Evolutionary conservation across 495 filamentous ascomycete species (phyloP).

Genomic region (Podospora anserina): DNA sequence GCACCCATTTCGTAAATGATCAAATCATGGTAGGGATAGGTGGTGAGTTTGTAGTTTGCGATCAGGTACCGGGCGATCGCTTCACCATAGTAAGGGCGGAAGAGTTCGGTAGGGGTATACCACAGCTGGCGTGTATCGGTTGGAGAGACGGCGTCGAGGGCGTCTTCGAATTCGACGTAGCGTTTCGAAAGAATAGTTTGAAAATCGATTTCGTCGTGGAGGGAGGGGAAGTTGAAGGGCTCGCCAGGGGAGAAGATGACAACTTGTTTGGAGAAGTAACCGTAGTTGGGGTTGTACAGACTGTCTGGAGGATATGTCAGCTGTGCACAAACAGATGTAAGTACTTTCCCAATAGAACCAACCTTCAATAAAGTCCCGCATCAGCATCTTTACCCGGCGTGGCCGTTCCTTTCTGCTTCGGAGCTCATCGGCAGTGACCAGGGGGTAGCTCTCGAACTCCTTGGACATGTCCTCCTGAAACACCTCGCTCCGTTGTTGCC

Average conservation of each 20-base stretch:
- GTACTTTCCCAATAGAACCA: constrained; percentile 16
- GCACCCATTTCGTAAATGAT: constrained; percentile 99
- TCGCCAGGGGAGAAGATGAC: constrained; percentile 92
- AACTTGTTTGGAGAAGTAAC: constrained; percentile 96
- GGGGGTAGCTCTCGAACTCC: constrained; percentile 75
- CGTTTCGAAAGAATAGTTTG: constrained; percentile 66
- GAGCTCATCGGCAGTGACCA: constrained; percentile 77
- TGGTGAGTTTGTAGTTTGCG: constrained; percentile 89
- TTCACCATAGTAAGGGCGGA: constrained; percentile 94
- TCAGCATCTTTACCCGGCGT: constrained; percentile 88
- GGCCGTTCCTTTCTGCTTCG: constrained; percentile 70
- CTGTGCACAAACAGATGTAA: not conserved
- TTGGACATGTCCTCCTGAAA: constrained; percentile 71
- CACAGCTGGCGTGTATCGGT: constrained; percentile 85
- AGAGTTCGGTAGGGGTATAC: constrained; percentile 98
- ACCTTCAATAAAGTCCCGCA: constrained; percentile 98
- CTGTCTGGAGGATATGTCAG: constrained; percentile 59
- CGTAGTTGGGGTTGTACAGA: constrained; percentile 94
- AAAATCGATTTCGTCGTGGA: constrained; percentile 83
- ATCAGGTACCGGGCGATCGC: constrained; percentile 92
- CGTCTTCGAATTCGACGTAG: constrained; percentile 88
- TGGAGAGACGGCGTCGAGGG: constrained; percentile 62
- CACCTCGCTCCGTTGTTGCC: constrained; percentile 74
- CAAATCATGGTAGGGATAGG: constrained; percentile 94
- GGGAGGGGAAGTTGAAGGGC: constrained; percentile 83